Percentiles rank a stretch among this genome's conserved stretches.
Conservation (phyloP, 73 alveolate genomes). For the Uronychia setigera region DNA sequence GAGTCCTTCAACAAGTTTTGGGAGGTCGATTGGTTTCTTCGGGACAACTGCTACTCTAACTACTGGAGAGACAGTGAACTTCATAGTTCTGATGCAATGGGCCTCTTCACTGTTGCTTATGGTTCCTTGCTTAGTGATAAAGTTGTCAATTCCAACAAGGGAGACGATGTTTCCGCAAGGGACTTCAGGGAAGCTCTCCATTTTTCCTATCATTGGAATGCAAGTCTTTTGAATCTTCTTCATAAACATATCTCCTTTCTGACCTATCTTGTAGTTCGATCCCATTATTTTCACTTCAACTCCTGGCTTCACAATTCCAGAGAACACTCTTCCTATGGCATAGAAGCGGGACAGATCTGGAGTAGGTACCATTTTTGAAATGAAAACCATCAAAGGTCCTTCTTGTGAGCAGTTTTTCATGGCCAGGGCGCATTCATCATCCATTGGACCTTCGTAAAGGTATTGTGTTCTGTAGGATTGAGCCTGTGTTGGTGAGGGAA, state of each 20-base stretch:
- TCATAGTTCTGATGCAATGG: constrained; percentile 74
- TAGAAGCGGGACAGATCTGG: constrained; percentile 89
- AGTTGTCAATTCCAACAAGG: constrained; percentile 84
- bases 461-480: constrained; percentile 83
- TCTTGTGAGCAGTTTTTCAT: constrained; percentile 95
- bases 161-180: constrained; percentile 96
- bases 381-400: constrained; percentile 97
- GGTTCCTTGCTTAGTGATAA: constrained; percentile 84
- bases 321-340: constrained; percentile 97
- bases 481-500: constrained; percentile 96
- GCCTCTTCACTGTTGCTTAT: constrained; percentile 74
- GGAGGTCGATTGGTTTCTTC: constrained; percentile 91
- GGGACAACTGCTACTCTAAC: constrained; percentile 88
- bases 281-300: constrained; percentile 93
- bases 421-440: constrained; percentile 90
- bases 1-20: constrained; percentile 92
- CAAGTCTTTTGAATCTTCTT: constrained; percentile 82
- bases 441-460: constrained; percentile 93
- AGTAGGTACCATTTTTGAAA: constrained; percentile 95
- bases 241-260: constrained; percentile 80
- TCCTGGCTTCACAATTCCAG: constrained; percentile 92
- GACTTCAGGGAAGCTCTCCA: constrained; percentile 72
- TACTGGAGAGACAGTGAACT: constrained; percentile 88
- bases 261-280: constrained; percentile 84
- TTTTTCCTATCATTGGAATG: constrained; percentile 88